Base-by-base conservation (phyloP, 176 grass and related monocot species). In the Carex scoparia region DNA sequence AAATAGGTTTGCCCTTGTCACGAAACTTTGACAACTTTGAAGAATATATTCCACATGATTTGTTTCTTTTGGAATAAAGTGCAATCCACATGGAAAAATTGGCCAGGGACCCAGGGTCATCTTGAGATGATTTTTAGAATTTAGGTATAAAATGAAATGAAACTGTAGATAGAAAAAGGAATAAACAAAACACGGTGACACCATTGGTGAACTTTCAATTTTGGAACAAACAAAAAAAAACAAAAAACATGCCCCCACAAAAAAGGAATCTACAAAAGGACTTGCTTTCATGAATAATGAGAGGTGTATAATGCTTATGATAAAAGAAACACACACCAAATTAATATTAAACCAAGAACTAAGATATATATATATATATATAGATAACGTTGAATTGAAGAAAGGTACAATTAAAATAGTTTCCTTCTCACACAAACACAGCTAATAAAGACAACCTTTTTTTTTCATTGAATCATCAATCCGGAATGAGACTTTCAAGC, bases 31-130 rank as follows among this genome's bases (percentile, higher is more conserved):
- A 74, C 19, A 5, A 1, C 55, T 76, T 76, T 55, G 48, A 31
- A 76, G 72, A 76, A 76, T 76, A 54, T 48, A 32, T 55, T 76
- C 48, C 48, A 19, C 71, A 76, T 76, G 67, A 38, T 69, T 16
- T 54, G 11, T 32, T 77, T 54, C 10, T 56, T 77, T 55, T 10
- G 3, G 72, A 56, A 77, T 51, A 32, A 77, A 5, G 33, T 48
- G 7, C 1, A 72, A 19, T 46, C 38, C 13, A 7, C 40, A 72
- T 46, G 32, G 5, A 69, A 37, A 69, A 67, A 31, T 32, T 65
- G 62, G 10, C 15, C 0, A 37, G 33, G 40, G 32, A 16, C 28
- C 15, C 0, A 37, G 33, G 40, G 32, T 37, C 65, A 40, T 38
- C 66, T 38, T 69, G 6, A 31, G 8, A 32, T 28, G 28, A 32